Percentiles rank a stretch among this genome's conserved stretches.
These are phyloP conservation scores for Salix purpurea DNA, from an alignment of 345 rosid species.

Conservation along the genomic window DNA sequence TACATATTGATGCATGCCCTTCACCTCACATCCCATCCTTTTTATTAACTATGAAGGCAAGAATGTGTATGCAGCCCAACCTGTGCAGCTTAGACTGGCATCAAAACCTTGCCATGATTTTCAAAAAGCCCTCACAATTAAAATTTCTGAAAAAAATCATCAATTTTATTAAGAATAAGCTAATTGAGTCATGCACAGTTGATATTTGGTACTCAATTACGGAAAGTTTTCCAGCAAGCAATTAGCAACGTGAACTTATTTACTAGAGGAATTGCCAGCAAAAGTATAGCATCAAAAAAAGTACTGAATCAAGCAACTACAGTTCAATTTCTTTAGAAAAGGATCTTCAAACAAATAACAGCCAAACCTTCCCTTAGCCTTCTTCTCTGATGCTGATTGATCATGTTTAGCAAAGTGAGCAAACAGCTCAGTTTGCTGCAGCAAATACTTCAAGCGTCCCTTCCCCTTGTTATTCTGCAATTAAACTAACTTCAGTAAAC, in stretches of 20 bases:
- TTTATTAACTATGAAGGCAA: background rate
- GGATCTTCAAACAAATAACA: background rate
- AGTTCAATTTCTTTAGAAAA: no score
- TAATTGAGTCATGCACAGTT: background rate
- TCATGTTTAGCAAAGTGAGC: conserved; percentile 94
- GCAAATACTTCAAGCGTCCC: conserved; percentile 84
- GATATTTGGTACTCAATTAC: background rate
- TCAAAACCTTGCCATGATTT: background rate
- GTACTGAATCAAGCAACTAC: background rate
- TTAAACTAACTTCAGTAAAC: conserved; percentile 12
- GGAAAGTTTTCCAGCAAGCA: background rate
- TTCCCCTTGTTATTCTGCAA: conserved; percentile 79
- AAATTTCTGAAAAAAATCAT: background rate
- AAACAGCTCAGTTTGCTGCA: conserved; percentile 96
- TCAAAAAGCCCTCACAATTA: background rate
- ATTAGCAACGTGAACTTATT: no score
- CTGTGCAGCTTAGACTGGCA: background rate
- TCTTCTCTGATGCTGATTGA: conserved; percentile 65
- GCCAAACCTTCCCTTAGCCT: conserved; percentile 74
- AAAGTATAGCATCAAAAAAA: background rate
- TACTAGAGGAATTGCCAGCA: background rate
- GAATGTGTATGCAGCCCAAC: background rate
- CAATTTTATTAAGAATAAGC: background rate
- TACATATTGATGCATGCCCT: background rate
- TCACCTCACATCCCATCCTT: background rate